Conservation (phyloP, 768 basidiomycete genomes). For the Leccinum olivaceopallidum region DNA sequence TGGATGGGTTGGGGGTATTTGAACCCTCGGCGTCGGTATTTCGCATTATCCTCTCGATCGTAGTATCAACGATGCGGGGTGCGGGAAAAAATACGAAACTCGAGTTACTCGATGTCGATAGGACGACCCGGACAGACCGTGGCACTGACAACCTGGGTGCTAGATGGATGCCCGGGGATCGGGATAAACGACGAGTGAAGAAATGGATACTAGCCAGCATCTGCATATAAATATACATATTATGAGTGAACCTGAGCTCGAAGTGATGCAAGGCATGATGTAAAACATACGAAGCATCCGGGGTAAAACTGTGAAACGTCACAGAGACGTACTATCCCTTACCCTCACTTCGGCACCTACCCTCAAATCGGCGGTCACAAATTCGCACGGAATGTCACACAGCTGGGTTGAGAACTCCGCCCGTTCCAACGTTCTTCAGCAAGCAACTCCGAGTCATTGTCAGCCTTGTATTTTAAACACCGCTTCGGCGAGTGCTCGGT, state of each 20-base stretch:
- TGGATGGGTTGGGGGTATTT: background rate
- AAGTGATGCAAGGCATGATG: too few species aligned
- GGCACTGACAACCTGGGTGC: background rate
- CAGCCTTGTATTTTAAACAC: too few species aligned
- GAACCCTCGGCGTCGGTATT: background rate
- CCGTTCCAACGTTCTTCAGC: too few species aligned
- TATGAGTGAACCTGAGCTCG: background rate
- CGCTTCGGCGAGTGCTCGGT: too few species aligned
- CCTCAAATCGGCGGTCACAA: too few species aligned
- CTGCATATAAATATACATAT: background rate
- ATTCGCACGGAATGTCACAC: too few species aligned
- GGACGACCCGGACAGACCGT: background rate
- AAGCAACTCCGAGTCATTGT: too few species aligned
- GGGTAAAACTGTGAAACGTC: too few species aligned
- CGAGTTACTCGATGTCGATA: background rate
- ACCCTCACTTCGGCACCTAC: too few species aligned
- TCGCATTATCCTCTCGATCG: background rate
- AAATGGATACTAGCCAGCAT: background rate
- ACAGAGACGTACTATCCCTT: too few species aligned
- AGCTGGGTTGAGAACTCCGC: too few species aligned
- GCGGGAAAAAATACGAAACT: background rate
- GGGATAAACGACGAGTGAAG: background rate
- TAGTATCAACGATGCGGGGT: background rate
- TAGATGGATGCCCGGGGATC: conserved; percentile 1
- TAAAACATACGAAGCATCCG: too few species aligned